Evolutionary conservation across 129 eudicot species (phyloP).

Genomic region (Escallonia rubra): DNA sequence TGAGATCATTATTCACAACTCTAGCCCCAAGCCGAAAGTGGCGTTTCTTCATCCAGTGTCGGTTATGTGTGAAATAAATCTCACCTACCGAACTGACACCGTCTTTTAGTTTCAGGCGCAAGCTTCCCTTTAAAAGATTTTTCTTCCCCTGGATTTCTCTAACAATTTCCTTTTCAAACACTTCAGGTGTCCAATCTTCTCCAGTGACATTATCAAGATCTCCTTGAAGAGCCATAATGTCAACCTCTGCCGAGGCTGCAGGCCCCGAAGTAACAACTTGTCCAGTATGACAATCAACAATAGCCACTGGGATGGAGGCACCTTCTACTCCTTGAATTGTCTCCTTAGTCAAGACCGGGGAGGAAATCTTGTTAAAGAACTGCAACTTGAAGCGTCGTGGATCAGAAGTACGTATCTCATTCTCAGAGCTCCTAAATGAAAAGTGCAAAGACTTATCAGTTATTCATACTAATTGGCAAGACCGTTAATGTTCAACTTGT

Average conservation of each 20-base stretch:
- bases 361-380: slow-evolving; percentile 28
- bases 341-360: slow-evolving; percentile 41
- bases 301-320: slow-evolving; percentile 26
- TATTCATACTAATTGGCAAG: background rate
- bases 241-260: slow-evolving; percentile 43
- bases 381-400: slow-evolving; percentile 27
- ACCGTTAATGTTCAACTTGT: background rate
- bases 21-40: slow-evolving; percentile 46
- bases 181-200: slow-evolving; percentile 39
- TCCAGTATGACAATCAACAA: slow-evolving; percentile 39
- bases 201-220: slow-evolving; percentile 20
- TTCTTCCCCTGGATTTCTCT: slow-evolving; percentile 39
- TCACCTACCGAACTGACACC: slow-evolving; percentile 35
- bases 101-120: slow-evolving; percentile 33
- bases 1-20: slow-evolving; percentile 17
- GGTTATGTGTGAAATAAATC: slow-evolving; percentile 33
- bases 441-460: slow-evolving; percentile 7
- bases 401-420: slow-evolving; percentile 3
- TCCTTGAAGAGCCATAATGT: slow-evolving; percentile 46
- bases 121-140: slow-evolving; percentile 37
- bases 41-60: slow-evolving; percentile 29
- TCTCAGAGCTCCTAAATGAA: slow-evolving; percentile 26
- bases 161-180: slow-evolving; percentile 31
- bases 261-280: slow-evolving; percentile 42
- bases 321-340: slow-evolving; percentile 37